Base-by-base conservation (phyloP, 768 basidiomycete species). In the Chlorophyllum brunneum region DNA sequence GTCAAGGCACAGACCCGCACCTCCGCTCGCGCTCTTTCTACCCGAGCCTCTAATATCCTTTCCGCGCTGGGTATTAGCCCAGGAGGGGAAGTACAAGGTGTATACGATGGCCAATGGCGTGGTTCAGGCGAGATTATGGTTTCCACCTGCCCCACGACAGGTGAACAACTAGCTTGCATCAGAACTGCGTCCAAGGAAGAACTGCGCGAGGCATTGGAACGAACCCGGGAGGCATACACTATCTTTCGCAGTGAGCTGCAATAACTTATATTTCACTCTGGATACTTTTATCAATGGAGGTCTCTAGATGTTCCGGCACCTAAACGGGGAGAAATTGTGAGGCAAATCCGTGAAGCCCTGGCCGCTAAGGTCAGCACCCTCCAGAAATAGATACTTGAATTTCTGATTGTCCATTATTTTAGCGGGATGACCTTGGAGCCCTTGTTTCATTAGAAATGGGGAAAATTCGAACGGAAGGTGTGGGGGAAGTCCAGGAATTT, bases 401-500 rank as follows among this genome's bases (percentile, higher is more conserved):
- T 57, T 57, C 54, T 61, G 34, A 52, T 54, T 31, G 34, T 48
- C 33, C 18, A 24, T 49, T 44, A 48, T 48, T 56, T 39, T 60
- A 93, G 89, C 78, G 87, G 27, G 82, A 88, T 48, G 83, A 77
- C 31, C 77, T 95, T 4, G 92, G 92, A 44, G 84, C 86, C 10
- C 76, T 95, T 16, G 82, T 95, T 7, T 86, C 89, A 36, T 76
- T 94, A 11, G 90, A 92, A 66, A 91, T 92, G 89, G 90, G 95
- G 15, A 85, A 98, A 73, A 94, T 97, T 58, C 79, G 76, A 60
- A 86, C 88, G 13, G 95, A 97, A 66, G 95, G 95, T 22, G 74
- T 85, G 16, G 95, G 95, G 13, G 93, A 97, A 71, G 92, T 98
- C 10, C 92, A 95, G 64, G 93, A 95, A 70, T 92, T 95, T 61